Conservation (phyloP, 1,139 yeast genomes). For the Debaryomyces coudertii region DNA sequence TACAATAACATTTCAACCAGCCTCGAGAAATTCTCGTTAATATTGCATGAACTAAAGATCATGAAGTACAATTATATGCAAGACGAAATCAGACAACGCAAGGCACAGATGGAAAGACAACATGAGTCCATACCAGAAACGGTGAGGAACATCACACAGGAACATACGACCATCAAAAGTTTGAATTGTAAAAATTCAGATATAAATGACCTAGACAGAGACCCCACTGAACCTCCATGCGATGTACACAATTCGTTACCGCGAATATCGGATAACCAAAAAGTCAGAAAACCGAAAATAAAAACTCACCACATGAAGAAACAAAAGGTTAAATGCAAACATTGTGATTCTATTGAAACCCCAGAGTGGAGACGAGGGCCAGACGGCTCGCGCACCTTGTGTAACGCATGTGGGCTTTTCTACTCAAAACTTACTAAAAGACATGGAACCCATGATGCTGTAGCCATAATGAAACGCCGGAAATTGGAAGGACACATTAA, state of each 20-base stretch:
- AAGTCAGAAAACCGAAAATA: conserved; percentile 10
- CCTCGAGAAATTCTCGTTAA: conserved; percentile 8
- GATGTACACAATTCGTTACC: background rate
- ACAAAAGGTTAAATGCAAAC: conserved; percentile 24
- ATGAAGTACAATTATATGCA: conserved; percentile 13
- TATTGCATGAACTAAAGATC: conserved; percentile 12
- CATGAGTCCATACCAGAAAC: background rate
- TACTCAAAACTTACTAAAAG: conserved; percentile 37
- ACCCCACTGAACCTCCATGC: background rate
- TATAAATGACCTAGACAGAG: background rate
- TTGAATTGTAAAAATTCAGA: background rate
- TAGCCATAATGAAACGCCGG: conserved; percentile 27
- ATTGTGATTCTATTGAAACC: conserved; percentile 36
- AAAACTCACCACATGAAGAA: conserved; percentile 11
- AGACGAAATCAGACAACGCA: conserved; percentile 2
- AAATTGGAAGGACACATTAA: conserved; percentile 22
- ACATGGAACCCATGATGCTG: conserved; percentile 30
- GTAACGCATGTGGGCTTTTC: conserved; percentile 52
- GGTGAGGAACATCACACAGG: background rate
- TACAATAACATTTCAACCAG: conserved; percentile 13
- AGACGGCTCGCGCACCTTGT: conserved; percentile 44
- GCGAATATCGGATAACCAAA: background rate
- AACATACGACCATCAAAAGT: background rate
- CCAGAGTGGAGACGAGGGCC: conserved; percentile 56
- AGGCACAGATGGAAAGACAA: background rate